Conservation (phyloP, 2,329 filamentous ascomycete species). For the Nigrospora sphaerica region DNA sequence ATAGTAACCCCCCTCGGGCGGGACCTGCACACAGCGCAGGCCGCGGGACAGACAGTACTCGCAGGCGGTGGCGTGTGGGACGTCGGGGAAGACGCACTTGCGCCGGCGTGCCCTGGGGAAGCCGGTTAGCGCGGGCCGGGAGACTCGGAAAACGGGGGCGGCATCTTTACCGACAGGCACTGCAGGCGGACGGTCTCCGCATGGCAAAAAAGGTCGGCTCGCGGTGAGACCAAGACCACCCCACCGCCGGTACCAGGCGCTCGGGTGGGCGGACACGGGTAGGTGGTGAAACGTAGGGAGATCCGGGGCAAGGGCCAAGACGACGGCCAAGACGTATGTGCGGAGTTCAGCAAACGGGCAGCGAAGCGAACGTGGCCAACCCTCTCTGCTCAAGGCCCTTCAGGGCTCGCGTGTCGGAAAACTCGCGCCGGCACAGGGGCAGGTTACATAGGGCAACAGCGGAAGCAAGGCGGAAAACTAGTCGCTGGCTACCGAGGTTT, state of each 20-base stretch:
- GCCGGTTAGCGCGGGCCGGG: background rate
- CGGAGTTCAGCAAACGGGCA: too few relatives aligned
- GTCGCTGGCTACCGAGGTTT: too few relatives aligned
- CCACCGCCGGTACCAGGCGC: background rate
- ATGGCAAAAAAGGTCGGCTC: background rate
- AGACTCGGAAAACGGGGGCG: background rate
- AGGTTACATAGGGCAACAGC: too few relatives aligned
- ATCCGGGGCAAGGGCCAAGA: too few relatives aligned
- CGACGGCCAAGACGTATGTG: too few relatives aligned
- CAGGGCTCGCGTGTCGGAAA: too few relatives aligned
- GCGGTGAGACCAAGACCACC: background rate
- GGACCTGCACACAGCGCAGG: conserved; percentile 3
- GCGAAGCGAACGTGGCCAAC: too few relatives aligned
- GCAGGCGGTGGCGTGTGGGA: background rate
- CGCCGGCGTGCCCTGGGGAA: conserved; percentile 3
- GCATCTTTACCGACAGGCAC: conserved; percentile 2
- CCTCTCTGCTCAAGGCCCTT: too few relatives aligned
- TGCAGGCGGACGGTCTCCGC: conserved; percentile 5
- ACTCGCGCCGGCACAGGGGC: too few relatives aligned
- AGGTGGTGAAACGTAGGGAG: too few relatives aligned
- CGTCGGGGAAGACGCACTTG: conserved; percentile 1
- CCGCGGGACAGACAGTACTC: conserved; percentile 5
- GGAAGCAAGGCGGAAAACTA: too few relatives aligned
- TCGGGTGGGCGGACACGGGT: too few relatives aligned
- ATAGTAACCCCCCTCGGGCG: conserved; percentile 5